phyloP scores from a whole-genome alignment of 208 protist genomes.

The Tritrichomonas foetus region DNA sequence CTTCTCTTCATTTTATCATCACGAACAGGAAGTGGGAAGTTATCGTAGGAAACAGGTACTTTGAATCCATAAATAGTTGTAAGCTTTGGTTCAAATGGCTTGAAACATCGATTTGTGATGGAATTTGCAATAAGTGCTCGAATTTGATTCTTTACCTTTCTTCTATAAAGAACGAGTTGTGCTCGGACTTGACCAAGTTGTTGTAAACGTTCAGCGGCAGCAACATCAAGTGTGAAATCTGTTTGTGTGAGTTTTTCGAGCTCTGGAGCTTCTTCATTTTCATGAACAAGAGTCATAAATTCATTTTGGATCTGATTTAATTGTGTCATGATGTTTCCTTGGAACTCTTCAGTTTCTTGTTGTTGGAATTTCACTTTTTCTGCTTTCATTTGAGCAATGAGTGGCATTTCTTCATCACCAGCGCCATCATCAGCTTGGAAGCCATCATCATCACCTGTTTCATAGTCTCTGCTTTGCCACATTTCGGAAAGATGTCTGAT shows the following conservation, averaged over 20 bases:
- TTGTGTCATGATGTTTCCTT: not conserved
- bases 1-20: not conserved
- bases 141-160: slow-evolving; percentile 31
- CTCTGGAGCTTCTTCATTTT: slow-evolving; percentile 26
- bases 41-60: not conserved
- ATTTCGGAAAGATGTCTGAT: not conserved
- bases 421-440: not conserved
- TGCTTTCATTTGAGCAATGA: not conserved
- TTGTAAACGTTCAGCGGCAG: not conserved
- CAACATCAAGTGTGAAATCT: not conserved
- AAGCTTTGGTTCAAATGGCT: slow-evolving; percentile 8
- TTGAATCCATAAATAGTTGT: slow-evolving; percentile 31
- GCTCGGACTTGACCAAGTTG: not conserved
- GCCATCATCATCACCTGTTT: not conserved
- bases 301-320: not conserved
- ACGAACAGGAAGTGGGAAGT: not conserved
- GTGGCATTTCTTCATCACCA: not conserved
- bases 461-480: not conserved
- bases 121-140: not conserved
- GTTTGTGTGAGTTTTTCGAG: not conserved
- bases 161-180: not conserved
- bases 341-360: not conserved
- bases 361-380: not conserved
- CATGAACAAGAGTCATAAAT: not conserved
- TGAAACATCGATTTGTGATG: not conserved